phyloP scores from a whole-genome alignment of 2,329 filamentous ascomycete genomes.

The Boeremia exigua region DNA sequence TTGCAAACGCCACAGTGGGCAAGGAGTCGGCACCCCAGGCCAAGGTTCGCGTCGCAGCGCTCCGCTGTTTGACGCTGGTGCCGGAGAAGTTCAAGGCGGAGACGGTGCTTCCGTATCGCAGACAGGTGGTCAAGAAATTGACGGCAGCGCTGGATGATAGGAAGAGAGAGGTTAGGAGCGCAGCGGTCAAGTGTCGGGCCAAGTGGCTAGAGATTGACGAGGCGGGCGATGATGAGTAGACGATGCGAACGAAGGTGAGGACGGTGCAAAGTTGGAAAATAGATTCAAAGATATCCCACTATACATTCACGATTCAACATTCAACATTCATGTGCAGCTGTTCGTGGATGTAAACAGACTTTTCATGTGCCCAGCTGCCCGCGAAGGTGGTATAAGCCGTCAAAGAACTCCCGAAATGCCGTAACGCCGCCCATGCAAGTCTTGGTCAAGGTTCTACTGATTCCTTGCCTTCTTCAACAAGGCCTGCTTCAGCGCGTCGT shows the following conservation, averaged over 20 bases:
- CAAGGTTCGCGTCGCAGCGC: slow-evolving; percentile 55
- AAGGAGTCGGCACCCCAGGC: slow-evolving; percentile 35
- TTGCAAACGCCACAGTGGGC: slow-evolving; percentile 51
- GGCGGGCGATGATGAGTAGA: slow-evolving; percentile 58
- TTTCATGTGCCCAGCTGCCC: slow-evolving; percentile 17
- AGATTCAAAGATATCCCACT: slow-evolving; percentile 10
- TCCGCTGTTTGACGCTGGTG: slow-evolving; percentile 57
- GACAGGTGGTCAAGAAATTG: slow-evolving; percentile 63
- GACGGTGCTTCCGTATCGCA: slow-evolving; percentile 63
- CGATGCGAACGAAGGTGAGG: neutral
- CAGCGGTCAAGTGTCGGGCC: slow-evolving; percentile 66
- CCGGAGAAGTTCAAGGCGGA: slow-evolving; percentile 57
- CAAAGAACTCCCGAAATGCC: slow-evolving; percentile 28
- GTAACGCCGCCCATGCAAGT: slow-evolving; percentile 41
- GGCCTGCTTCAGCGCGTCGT: slow-evolving; percentile 9
- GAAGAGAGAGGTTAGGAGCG: slow-evolving; percentile 67
- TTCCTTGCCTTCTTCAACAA: slow-evolving; percentile 19
- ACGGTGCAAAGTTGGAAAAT: neutral
- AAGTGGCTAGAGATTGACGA: slow-evolving; percentile 67
- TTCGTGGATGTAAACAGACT: slow-evolving; percentile 6
- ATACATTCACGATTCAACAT: slow-evolving; percentile 3
- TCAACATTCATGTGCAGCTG: neutral
- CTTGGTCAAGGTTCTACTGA: neutral
- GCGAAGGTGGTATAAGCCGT: slow-evolving; percentile 34
- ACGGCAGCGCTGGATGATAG: slow-evolving; percentile 65